These are phyloP conservation scores for Parasarocladium wereldwijsianum DNA, from an alignment of 2,329 filamentous ascomycete genomes.

Conservation along the genomic window DNA sequence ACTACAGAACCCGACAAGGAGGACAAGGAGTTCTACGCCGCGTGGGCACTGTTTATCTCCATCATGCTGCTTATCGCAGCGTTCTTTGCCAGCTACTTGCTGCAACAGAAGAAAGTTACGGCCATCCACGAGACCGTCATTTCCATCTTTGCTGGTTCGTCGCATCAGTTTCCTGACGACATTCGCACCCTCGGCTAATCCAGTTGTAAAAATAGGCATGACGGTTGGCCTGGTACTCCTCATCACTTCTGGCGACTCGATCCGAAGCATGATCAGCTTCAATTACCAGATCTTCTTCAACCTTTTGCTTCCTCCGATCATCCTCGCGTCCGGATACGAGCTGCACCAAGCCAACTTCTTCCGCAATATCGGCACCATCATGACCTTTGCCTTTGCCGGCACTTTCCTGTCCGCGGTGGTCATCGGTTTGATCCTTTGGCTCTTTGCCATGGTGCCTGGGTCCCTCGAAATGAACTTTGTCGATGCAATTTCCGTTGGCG, in stretches of 20 bases:
- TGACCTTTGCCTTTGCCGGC: constrained; percentile 94
- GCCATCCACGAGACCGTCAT: constrained; percentile 96
- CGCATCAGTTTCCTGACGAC: no score
- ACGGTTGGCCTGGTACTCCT: constrained; percentile 81
- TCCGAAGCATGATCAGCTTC: constrained; percentile 86
- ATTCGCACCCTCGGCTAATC: no score
- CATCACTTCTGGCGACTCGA: constrained; percentile 64
- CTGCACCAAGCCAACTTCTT: constrained; percentile 99
- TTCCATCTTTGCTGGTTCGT: constrained; percentile 81
- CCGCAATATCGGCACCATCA: constrained; percentile 89
- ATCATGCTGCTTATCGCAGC: constrained; percentile 88
- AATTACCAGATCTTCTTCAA: constrained; percentile 99
- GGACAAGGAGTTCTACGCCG: constrained; percentile 87
- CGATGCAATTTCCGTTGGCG: constrained; percentile 91
- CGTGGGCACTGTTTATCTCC: constrained; percentile 94
- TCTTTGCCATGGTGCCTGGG: constrained; percentile 78
- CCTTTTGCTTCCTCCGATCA: constrained; percentile 93
- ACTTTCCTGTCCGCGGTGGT: constrained; percentile 97
- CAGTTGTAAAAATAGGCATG: no score
- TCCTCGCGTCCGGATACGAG: constrained; percentile 92
- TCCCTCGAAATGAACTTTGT: constrained; percentile 79
- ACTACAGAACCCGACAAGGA: constrained; percentile 64
- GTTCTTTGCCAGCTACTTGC: constrained; percentile 91
- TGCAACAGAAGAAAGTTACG: constrained; percentile 93
- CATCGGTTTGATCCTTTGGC: constrained; percentile 71